Base-by-base conservation (phyloP, 805 yeast genomes). In the Yarrowia bubula region DNA sequence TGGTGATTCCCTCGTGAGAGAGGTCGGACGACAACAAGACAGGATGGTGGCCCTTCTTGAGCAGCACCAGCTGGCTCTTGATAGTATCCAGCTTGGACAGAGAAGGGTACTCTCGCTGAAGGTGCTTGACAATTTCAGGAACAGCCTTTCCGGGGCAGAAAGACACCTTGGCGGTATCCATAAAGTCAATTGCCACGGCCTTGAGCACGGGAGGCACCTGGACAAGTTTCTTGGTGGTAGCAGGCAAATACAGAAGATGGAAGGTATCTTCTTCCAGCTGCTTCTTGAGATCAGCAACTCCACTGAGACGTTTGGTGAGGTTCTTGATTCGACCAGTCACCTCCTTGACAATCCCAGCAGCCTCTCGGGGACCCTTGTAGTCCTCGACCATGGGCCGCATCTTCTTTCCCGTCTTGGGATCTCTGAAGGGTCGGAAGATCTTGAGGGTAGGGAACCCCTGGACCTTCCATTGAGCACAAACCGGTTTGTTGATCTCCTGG, bases 381-480 rank as follows among this genome's bases (percentile, higher is more conserved):
- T 68, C 70, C 68, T 68, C 74, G 47, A 71, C 68, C 47, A 60
- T 65, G 32, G 75, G 74, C 47, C 66, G 62, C 60, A 51, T 58
- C 38, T 38, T 50, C 38, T 63, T 44, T 14, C 57, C 57, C 17
- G 44, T 53, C 42, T 43, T 31, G 35, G 69, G 65, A 10, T 53
- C 63, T 71, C 89, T 90, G 18, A 95, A 92, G 1, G 98, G 96
- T 71, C 93, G 82, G 76, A 88, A 92, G 4, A 88, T 87, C 77
- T 86, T 76, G 35, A 95, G 74, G 0, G 98, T 90, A 8, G 99
- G 99, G 75, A 83, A 93, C 0, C 97, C 96, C 69, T 84, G 79
- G 35, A 95, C 77, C 64, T 82, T 80, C 74, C 87, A 81, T 65
- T 81, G 76, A 22, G 85, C 76, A 77, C 99, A 95, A 4, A 95